These are phyloP conservation scores for Helichrysum umbraculigerum DNA, from an alignment of 129 eudicot genomes.

Conservation along the genomic window DNA sequence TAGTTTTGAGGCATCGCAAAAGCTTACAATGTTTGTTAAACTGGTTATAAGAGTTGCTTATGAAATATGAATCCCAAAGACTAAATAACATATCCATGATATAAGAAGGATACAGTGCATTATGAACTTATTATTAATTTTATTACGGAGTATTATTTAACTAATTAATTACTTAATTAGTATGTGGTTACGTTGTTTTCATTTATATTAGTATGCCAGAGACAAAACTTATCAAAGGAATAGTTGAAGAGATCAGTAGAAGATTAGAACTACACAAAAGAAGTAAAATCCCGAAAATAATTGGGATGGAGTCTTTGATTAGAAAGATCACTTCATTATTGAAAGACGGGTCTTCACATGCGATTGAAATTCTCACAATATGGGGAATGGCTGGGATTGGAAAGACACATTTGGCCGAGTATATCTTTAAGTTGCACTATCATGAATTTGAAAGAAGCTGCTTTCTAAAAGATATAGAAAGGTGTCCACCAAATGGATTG, in stretches of 20 bases:
- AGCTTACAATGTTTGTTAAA: no score
- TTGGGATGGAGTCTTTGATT: background rate
- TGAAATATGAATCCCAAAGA: background rate
- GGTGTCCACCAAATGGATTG: constrained; percentile 18
- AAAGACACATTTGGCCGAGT: constrained; percentile 33
- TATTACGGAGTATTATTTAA: no score
- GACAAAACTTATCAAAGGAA: constrained; percentile 2
- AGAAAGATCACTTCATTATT: background rate
- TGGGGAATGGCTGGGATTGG: constrained; percentile 37
- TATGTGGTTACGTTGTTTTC: background rate
- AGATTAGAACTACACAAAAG: constrained; percentile 5
- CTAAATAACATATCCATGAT: background rate
- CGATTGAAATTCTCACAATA: background rate
- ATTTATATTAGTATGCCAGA: background rate
- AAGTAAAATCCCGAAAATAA: background rate
- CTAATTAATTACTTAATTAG: background rate
- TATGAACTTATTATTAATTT: background rate
- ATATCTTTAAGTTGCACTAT: constrained; percentile 17
- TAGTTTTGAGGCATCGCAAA: background rate
- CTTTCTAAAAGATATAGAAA: constrained; percentile 23
- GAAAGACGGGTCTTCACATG: background rate
- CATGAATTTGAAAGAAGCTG: constrained; percentile 26
- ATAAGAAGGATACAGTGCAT: background rate
- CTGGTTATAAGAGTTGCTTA: background rate
- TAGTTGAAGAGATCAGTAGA: background rate